Base-by-base conservation (phyloP, 78 protist species). In the Protostelium mycophagum region DNA sequence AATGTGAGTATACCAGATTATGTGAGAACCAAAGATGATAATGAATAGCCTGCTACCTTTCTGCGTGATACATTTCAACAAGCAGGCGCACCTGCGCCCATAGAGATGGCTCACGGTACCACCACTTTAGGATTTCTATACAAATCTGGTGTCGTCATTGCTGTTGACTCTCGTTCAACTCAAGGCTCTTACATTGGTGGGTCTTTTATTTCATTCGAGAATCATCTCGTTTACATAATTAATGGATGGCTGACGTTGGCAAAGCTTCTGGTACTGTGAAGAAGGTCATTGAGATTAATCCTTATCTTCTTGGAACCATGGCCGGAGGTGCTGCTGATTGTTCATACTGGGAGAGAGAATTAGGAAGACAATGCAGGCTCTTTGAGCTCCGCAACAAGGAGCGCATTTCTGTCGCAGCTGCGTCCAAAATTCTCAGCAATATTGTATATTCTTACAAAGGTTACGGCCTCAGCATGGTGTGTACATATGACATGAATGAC, bases 291-390 rank as follows among this genome's bases (percentile, higher is more conserved):
- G 99, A 98, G 91, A 99, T 99, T 91, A 98, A 96, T 86, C 98
- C 98, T 36, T 97, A 92, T 89, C 91, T 99, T n/a, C 94, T 99
- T 25, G 99, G 99, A 29, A 99, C 99, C 34, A 99, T 99, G 99
- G 99, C 99, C 38, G 99, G 99, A 34, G 99, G 99, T 35, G 99
- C 99, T 0, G 99, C 99, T 0, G 99, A 99, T 91, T 99, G 99
- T 90, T 83, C 90, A 36, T 99, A 87, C 92, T 99, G 99, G 98
- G 98, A 99, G 91, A 90, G 99, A 16, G 92, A 96, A 0, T 94
- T 99, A 5, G 99, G 99, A 37, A 85, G 85, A 86, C 95, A 94
- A 36, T 98, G 99, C 93, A 94, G 99, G 38, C 88, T 94, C 31
- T 96, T 90, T 34, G 98, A 97, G 88, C 95, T 97, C 37, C 90